Evolutionary conservation across 2,329 filamentous ascomycete genomes (phyloP), one percentile per base, ranked within the genome.

Genomic region (Pyrenophora graminea): DNA sequence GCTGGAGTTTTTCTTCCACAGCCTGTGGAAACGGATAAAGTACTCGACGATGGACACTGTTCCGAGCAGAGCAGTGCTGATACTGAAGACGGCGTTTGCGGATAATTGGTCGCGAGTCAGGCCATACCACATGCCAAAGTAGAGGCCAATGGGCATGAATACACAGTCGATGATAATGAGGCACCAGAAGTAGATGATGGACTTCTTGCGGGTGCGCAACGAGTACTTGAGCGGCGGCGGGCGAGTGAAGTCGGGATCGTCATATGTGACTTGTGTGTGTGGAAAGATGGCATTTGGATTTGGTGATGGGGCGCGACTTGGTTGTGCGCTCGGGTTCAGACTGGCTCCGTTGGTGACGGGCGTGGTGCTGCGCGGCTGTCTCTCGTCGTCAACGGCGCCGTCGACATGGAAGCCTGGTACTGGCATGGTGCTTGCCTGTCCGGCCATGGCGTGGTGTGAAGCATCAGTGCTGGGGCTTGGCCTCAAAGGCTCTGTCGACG

Each of bases 91-190:
- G 31, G 77, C 74, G 43, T 80, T 81, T 38, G 77, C 76, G 0
- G 75, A 77, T 27, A 85, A 64, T 48, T 71, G 61, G 21, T 70
- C 68, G 23, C 68, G 54, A 54, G 75, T 71, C 8, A 82, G 80
- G 55, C 76, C 77, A 56, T 85, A 85, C 80, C 81, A 85, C 32
- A 86, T 73, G 41, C 79, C 76, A 73, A 82, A 86, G 71, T 86
- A 86, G 2, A 86, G 74, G 3, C 76, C 78, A 51, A 86, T 76
- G 15, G 84, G 84, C 70, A 84, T 81, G 49, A 75, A 79, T 52
- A 84, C 74, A 43, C 79, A 82, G 70, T 86, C 84, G 51, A 85
- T 62, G 18, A 85, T 64, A 48, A 85, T 83, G 34, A 86, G 66
- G 0, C 73, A 73, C 83, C 83, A 86, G 72, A 86, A 86, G 55